These are phyloP conservation scores for Perkinsus olseni DNA, from an alignment of 169 alveolate genomes.

Conservation along the genomic window DNA sequence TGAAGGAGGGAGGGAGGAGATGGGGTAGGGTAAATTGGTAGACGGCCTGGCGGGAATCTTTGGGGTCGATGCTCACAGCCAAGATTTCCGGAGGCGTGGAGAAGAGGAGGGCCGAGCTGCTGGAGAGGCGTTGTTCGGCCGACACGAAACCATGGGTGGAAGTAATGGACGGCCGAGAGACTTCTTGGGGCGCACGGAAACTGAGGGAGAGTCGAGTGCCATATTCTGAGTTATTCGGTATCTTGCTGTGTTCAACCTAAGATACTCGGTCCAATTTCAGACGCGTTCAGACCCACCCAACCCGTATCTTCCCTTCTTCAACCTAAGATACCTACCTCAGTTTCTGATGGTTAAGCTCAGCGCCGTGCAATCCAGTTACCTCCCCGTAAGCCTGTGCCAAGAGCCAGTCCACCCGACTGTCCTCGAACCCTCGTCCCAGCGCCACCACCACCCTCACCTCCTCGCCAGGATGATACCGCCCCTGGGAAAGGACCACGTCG, in stretches of 20 bases:
- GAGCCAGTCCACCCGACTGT: neutral
- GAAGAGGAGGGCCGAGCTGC: neutral
- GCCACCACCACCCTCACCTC: neutral
- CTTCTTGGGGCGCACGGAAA: neutral
- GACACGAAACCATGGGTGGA: neutral
- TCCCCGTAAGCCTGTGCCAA: neutral
- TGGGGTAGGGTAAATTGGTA: neutral
- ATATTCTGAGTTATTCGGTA: neutral
- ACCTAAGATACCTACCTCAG: neutral
- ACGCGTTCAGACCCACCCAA: neutral
- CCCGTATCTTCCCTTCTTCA: neutral
- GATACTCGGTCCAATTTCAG: neutral
- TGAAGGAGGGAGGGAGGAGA: neutral
- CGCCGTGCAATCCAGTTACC: neutral
- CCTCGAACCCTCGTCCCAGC: neutral
- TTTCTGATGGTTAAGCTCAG: neutral
- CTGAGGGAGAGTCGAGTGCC: neutral
- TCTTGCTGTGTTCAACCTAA: neutral
- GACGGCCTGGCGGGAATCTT: neutral
- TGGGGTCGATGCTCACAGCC: neutral
- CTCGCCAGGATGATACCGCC: neutral
- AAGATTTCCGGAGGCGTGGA: neutral
- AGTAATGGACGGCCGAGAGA: neutral
- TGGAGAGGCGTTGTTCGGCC: neutral
- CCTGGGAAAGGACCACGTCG: neutral